Base-by-base conservation (phyloP, 1,139 yeast genomes). In the Debaryomyces sp. region DNA sequence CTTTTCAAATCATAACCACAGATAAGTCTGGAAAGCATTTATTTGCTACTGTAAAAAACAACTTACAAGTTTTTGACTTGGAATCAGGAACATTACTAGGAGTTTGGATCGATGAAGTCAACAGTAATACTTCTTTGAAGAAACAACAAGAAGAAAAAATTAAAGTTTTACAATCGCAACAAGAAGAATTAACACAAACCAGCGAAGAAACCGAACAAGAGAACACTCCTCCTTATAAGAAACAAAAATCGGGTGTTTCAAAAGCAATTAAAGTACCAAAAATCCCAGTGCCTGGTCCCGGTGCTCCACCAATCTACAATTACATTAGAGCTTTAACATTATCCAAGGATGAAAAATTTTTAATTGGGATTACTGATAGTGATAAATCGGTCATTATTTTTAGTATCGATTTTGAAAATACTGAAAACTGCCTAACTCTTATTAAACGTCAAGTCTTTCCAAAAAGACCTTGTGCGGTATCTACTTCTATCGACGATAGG, bases 401-500 rank as follows among this genome's bases (percentile, higher is more conserved):
- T 53, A 60, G 68, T 39, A 56, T 85, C 22, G 72, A 78, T 50
- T 64, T 57, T 35, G 37, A 50, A 15, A 50, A 52, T 18, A 39
- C 52, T 4, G 61, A 55, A 10, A 71, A 76, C 50, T 72, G 80
- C 43, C 71, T 88, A 43, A 63, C 61, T n/a, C 64, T 85, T 30
- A 60, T 80, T 41, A 87, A 88, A 59, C 82, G 95, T 62, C 92
- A 90, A 61, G 77, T 81, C 6, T 85, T 90, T 61, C 90, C 97
- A 23, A 94, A 94, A 68, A 83, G 98, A 64, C 97, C 98, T 9
- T 86, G 91, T 55, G 85, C 96, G 1, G 74, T 90, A 13, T 77
- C 89, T n/a, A 68, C 85, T 4, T 77, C 86, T 7, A 66, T 69
- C 18, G 82, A 80, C 52, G 82, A 77, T 48, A 57, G 63, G 3